Evolutionary conservation across 495 filamentous ascomycete genomes (phyloP).

Genomic region (Penicillium ucsense): DNA sequence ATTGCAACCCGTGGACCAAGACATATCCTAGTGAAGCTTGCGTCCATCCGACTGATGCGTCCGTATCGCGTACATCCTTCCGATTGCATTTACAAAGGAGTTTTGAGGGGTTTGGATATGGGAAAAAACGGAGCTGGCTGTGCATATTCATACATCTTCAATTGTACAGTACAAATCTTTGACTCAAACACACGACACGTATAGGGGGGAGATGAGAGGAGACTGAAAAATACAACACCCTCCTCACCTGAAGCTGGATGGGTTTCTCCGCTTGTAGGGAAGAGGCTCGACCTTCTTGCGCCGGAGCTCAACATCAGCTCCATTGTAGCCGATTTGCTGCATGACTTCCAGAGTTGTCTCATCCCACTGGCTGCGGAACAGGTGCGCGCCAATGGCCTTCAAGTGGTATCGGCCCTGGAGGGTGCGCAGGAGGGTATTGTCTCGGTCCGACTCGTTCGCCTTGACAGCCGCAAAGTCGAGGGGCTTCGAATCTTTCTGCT

Average conservation of each 20-base stretch:
- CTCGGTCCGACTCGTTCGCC: constrained; percentile 40
- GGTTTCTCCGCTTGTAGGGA: constrained; percentile 46
- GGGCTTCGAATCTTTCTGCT: constrained; percentile 54
- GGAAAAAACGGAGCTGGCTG: constrained; percentile 14
- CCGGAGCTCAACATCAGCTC: constrained; percentile 76
- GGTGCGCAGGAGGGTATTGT: constrained; percentile 60
- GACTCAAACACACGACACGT: constrained; percentile 8
- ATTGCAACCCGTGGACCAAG: constrained; percentile 29
- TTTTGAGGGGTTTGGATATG: constrained; percentile 15
- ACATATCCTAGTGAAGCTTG: not conserved
- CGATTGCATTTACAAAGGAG: constrained; percentile 17
- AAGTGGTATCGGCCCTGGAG: constrained; percentile 61
- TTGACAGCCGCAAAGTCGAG: constrained; percentile 55
- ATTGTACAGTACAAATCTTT: constrained; percentile 38
- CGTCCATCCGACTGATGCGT: not conserved
- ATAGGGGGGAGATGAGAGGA: constrained; percentile 12
- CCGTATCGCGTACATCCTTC: not conserved
- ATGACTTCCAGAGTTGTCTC: constrained; percentile 77
- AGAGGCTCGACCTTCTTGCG: constrained; percentile 54
- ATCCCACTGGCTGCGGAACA: constrained; percentile 90
- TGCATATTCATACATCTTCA: constrained; percentile 42
- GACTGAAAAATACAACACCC: constrained; percentile 1
- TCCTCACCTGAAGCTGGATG: constrained; percentile 31
- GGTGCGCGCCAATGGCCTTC: constrained; percentile 64
- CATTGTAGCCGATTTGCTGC: constrained; percentile 61